Conservation (phyloP, 2,329 filamentous ascomycete species). For the Botrytis fabae region DNA sequence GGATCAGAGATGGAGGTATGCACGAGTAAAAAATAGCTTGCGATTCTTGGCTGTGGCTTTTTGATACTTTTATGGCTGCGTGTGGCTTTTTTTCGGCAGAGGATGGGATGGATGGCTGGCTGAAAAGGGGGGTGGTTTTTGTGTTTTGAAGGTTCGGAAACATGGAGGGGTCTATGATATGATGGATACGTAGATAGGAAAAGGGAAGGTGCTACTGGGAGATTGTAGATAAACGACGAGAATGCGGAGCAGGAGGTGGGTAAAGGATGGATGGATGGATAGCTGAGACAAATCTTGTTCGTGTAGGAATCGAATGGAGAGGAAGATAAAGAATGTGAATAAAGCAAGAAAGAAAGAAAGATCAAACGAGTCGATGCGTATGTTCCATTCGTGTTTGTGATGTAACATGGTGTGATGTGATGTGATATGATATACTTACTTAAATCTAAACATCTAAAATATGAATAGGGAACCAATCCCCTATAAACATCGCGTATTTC, state of each 20-base stretch:
- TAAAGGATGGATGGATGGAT: neutral
- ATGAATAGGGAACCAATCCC: neutral
- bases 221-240: constrained; percentile 4
- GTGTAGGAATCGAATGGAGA: neutral
- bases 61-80: neutral
- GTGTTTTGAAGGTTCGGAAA: constrained; percentile 4
- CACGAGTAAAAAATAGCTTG: neutral
- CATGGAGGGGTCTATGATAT: neutral
- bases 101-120: neutral
- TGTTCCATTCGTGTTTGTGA: neutral
- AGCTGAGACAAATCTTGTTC: neutral
- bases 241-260: neutral
- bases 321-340: neutral
- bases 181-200: neutral
- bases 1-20: neutral
- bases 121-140: neutral
- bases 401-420: neutral
- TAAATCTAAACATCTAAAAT: neutral
- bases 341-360: neutral
- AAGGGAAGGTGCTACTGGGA: neutral
- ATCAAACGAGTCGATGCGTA: neutral
- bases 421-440: neutral
- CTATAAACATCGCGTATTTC: neutral
- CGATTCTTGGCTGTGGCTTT: neutral
- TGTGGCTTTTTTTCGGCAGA: neutral